phyloP scores from a whole-genome alignment of 768 basidiomycete genomes.

The Kwoniella bestiolae region DNA sequence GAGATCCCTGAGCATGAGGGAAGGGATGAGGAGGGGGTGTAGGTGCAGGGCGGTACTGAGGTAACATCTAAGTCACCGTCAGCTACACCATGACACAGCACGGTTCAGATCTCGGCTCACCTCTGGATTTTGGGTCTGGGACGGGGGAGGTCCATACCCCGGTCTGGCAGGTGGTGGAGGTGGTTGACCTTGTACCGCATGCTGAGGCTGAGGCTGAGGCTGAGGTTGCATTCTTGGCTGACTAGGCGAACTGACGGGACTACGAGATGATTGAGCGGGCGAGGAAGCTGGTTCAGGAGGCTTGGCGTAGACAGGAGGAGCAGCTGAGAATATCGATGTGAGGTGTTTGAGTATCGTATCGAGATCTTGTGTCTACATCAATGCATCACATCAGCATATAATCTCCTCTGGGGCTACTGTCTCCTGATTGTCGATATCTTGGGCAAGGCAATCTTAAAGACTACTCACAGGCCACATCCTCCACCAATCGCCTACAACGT shows the following conservation, averaged over 20 bases:
- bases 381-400: background rate
- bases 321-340: constrained; percentile 77
- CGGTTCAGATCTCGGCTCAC: background rate
- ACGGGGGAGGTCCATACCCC: constrained; percentile 13
- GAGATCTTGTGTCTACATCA: constrained; percentile 73
- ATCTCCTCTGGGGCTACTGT: background rate
- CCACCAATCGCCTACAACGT: constrained; percentile 75
- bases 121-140: background rate
- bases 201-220: background rate
- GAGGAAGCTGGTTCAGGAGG: constrained; percentile 35
- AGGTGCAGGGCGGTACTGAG: constrained; percentile 54
- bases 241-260: constrained; percentile 4
- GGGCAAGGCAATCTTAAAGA: background rate
- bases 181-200: background rate
- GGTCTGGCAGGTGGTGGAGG: constrained; percentile 33
- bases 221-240: background rate
- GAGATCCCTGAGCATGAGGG: constrained; percentile 42
- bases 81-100: background rate
- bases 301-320: constrained; percentile 89
- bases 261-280: constrained; percentile 21
- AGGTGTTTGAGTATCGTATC: constrained; percentile 73
- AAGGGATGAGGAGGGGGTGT: constrained; percentile 52
- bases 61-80: constrained; percentile 23
- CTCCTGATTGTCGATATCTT: too few species aligned
- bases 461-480: constrained; percentile 77